Conservation (phyloP, 2,329 filamentous ascomycete species). For the Claviceps paspali region DNA sequence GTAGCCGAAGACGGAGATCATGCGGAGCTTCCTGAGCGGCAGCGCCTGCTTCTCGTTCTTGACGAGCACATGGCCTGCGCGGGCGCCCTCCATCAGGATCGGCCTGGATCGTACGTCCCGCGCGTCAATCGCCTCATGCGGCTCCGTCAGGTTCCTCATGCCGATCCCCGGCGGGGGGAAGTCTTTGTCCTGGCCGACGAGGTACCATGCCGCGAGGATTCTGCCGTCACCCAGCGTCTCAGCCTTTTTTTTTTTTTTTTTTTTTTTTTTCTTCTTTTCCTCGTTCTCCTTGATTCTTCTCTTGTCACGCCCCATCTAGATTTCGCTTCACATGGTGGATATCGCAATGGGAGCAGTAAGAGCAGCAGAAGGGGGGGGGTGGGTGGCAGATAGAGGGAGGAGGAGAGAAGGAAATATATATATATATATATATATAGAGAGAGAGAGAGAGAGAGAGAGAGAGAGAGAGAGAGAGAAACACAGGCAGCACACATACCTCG, state of each 20-base stretch:
- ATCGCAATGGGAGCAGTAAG: too few species aligned
- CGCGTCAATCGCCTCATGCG: constrained; percentile 32
- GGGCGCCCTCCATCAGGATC: constrained; percentile 34
- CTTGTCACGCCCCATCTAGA: too few species aligned
- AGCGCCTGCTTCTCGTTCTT: constrained; percentile 54
- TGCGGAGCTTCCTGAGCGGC: constrained; percentile 41
- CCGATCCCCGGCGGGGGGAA: constrained; percentile 31
- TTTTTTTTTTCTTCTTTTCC: background rate
- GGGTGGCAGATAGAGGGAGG: background rate
- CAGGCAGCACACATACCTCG: constrained; percentile 25
- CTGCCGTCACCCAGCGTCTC: constrained; percentile 21
- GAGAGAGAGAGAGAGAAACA: background rate
- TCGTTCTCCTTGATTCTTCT: background rate
- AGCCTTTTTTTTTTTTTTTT: background rate
- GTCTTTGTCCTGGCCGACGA: constrained; percentile 32
- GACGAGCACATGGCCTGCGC: constrained; percentile 56
- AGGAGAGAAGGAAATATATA: background rate
- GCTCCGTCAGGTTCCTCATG: constrained; percentile 44
- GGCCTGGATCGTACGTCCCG: constrained; percentile 28
- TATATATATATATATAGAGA: too few species aligned
- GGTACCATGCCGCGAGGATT: constrained; percentile 47
- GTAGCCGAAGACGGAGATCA: constrained; percentile 46
- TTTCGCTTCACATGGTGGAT: too few species aligned
- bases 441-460: background rate
- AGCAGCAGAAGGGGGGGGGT: too few species aligned